Evolutionary conservation across 208 protist genomes (phyloP).

Genomic region (Leptomonas seymouri): DNA sequence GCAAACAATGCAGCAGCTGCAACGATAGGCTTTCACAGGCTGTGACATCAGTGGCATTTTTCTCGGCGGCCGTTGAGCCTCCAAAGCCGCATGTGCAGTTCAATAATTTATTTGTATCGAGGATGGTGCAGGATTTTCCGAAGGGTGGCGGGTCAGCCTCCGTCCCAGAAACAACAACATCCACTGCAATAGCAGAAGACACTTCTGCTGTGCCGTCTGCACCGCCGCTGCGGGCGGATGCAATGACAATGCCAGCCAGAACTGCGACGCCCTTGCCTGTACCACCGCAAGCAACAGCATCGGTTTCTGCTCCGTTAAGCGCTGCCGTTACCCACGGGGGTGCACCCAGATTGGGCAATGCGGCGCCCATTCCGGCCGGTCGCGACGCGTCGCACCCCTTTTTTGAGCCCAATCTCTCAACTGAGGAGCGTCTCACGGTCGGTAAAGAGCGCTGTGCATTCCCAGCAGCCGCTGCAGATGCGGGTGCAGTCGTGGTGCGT

Average conservation of each 20-base stretch:
- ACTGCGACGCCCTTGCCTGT: not conserved
- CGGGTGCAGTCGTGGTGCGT: too few relatives aligned
- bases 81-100: not conserved
- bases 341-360: too few relatives aligned
- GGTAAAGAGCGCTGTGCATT: too few relatives aligned
- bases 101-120: not conserved
- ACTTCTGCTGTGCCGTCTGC: not conserved
- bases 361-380: too few relatives aligned
- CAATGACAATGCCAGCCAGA: not conserved
- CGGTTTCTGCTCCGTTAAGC: too few relatives aligned
- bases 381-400: too few relatives aligned
- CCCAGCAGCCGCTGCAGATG: too few relatives aligned
- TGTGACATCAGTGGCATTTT: not conserved
- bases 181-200: too few relatives aligned
- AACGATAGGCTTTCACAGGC: not conserved
- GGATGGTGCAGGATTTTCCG: not conserved
- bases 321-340: too few relatives aligned
- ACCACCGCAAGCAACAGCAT: not conserved
- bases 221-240: not conserved
- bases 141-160: not conserved
- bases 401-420: too few relatives aligned
- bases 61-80: conserved; percentile 8
- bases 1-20: not conserved
- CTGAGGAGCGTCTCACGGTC: too few relatives aligned
- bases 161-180: not conserved